Base-by-base conservation (phyloP, 2,329 filamentous ascomycete genomes). In the Metarhizium anisopliae region DNA sequence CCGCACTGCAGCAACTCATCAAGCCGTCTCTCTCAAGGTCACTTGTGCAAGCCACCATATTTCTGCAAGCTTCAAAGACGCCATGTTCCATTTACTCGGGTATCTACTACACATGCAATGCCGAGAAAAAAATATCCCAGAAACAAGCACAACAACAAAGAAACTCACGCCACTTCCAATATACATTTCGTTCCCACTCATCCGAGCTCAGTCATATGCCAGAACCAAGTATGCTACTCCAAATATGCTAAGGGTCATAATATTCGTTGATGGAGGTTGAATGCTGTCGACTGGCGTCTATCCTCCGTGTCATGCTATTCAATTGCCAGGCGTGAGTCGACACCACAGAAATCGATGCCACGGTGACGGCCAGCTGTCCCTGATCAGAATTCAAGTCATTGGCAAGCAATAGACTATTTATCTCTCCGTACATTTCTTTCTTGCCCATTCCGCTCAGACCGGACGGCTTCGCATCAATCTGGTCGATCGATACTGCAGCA, bases 401-500 rank as follows among this genome's bases (percentile, higher is more conserved):
- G 13, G 38, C 10, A 40, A 40, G 38, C 42, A 20, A 45, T 35
- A 35, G 32, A 35, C 32, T 35, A 35, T 35, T 35, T 35, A 35
- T 11, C 32, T 11, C 10, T 35, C 32, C 32, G 32, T 7, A 7
- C 32, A 35, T 35, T 35, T 11, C 16, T 20, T 42, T 30, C 50
- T 50, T 11, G 35, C 8, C 20, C n/a, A 32, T 45, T 14, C 32
- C 35, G 13, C 7, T 59, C 29, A 61, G 16, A 57, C 55, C 14
- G 61, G 53, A 18, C 67, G 66, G 52, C 59, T 67, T 47, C 70
- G 67, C 71, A 73, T 71, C 30, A 62, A 61, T 58, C 73, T 66
- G 16, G 75, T 75, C 38, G 74, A 76, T 57, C 70, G 72, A 59
- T 72, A 77, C 45, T 72, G 66, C 55, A 77, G 58, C 58, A 68